Evolutionary conservation across 148 eudicot genomes (phyloP).

Genomic region (Camellia granthamiana): DNA sequence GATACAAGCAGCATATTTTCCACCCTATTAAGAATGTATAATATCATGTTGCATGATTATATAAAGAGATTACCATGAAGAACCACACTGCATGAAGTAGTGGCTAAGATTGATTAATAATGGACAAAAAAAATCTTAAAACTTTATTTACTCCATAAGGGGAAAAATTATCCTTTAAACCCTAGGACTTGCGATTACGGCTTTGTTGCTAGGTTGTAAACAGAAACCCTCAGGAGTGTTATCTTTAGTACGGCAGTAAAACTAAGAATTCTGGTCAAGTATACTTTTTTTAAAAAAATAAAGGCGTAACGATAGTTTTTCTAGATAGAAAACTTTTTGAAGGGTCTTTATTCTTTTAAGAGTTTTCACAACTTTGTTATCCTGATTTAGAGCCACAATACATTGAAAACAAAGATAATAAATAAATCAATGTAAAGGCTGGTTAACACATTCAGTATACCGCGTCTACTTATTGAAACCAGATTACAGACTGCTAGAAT

Average conservation of each 20-base stretch:
- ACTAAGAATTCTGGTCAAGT: too few relatives aligned
- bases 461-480: not conserved
- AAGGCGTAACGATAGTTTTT: too few relatives aligned
- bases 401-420: too few relatives aligned
- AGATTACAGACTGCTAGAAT: not conserved
- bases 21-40: not conserved
- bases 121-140: too few relatives aligned
- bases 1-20: not conserved
- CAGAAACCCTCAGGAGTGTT: not conserved
- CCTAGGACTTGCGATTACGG: not conserved
- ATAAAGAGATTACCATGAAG: not conserved
- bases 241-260: not conserved
- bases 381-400: too few relatives aligned
- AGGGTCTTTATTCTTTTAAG: too few relatives aligned
- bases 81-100: not conserved
- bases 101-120: not conserved
- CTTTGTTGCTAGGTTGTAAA: not conserved
- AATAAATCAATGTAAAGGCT: too few relatives aligned
- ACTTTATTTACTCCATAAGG: not conserved
- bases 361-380: too few relatives aligned
- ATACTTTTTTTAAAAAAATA: too few relatives aligned
- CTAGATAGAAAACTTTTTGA: not conserved
- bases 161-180: not conserved
- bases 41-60: not conserved
- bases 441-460: not conserved